Base-by-base conservation (phyloP, 2,329 filamentous ascomycete genomes). In the Emergomyces orientalis region DNA sequence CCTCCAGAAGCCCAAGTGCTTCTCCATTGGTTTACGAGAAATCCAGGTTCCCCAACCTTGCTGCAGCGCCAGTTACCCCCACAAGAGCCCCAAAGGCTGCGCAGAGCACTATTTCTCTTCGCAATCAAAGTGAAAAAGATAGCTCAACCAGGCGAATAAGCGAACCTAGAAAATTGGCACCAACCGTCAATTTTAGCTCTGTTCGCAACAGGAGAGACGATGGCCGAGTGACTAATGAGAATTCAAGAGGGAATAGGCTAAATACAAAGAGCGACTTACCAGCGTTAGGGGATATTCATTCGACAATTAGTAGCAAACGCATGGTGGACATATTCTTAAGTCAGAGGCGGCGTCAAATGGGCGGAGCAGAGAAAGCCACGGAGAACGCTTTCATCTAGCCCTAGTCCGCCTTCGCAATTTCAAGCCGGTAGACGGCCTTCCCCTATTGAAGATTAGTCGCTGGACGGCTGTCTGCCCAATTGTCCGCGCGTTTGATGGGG, bases 291-390 rank as follows among this genome's bases (percentile, higher is more conserved):
- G 64, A 65, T 49, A 57, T 65, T 34, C 65, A 63, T 59, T 67
- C 65, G 54, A 64, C 66, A 11, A 65, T 67, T 30, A 67, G 65
- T 41, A 67, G 64, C 54, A 69, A 68, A 57, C 63, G 64, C 13
- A 69, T 69, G 66, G 66, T 68, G 56, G 66, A 68, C 62, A 39
- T 67, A 59, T 68, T 68, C 32, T 62, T 68, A 45, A 67, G 64
- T 49, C 63, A 67, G 32, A 63, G 66, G 45, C 64, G 66, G 34
- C 64, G 65, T 41, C 52, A 61, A n/a, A 62, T 56, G 65, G 59
- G 45, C 2, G 61, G 63, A 17, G 65, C 63, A 17, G 66, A 67
- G 45, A 64, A 62, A 14, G 19, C 55, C 19, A 30, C 57, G 41
- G 65, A 68, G 37, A 61, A 66, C 27, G 66, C 65, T 14, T 68